These are phyloP conservation scores for Dictyostelium capitatum DNA, from an alignment of 78 protist species.

Conservation along the genomic window DNA sequence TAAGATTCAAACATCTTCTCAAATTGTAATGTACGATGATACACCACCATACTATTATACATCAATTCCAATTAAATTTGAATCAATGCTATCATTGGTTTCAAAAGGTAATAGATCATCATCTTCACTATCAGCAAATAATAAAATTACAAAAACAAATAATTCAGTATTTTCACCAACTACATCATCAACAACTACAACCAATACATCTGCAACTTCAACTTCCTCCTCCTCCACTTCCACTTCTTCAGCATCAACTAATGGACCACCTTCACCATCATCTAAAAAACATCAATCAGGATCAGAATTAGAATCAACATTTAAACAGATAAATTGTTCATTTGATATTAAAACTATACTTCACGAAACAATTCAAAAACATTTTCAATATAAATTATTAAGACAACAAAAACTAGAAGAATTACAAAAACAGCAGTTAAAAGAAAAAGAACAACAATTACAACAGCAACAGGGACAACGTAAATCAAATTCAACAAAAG, in stretches of 20 bases:
- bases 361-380: constrained; percentile 28
- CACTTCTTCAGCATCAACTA: background rate
- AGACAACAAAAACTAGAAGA: constrained; percentile 9
- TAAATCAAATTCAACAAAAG: background rate
- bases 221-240: constrained; percentile 12
- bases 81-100: constrained; percentile 1
- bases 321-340: constrained; percentile 73
- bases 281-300: background rate
- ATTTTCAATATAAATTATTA: constrained; percentile 1
- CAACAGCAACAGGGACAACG: constrained; percentile 17
- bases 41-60: constrained; percentile 62
- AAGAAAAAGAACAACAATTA: background rate
- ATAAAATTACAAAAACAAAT: background rate
- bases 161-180: constrained; percentile 70
- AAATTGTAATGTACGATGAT: constrained; percentile 64
- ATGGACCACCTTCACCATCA: constrained; percentile 9
- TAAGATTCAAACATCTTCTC: constrained; percentile 70
- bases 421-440: background rate
- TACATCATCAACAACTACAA: background rate
- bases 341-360: constrained; percentile 54
- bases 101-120: background rate
- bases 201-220: constrained; percentile 48
- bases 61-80: constrained; percentile 50
- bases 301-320: constrained; percentile 59
- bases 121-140: background rate